A percentile compares a stretch with the other conserved stretches of the same genome.
Evolutionary conservation across 2,329 filamentous ascomycete genomes (phyloP).

Genomic region (Byssothecium circinans): DNA sequence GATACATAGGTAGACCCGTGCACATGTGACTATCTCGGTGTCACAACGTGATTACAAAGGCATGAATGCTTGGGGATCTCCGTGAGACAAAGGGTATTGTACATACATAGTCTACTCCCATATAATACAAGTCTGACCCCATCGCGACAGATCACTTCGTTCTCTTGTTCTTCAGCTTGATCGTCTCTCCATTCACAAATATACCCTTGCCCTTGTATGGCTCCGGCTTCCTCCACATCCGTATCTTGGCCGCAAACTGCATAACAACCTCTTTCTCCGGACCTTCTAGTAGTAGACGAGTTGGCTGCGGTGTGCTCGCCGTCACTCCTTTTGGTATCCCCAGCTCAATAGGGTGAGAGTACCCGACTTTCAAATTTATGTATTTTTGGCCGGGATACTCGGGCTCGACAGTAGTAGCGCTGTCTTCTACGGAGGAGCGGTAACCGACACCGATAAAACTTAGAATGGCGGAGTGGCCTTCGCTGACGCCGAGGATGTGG

Average conservation of each 20-base stretch:
- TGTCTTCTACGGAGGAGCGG: slow-evolving; percentile 81
- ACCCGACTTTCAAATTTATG: slow-evolving; percentile 91
- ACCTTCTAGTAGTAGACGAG: slow-evolving; percentile 86
- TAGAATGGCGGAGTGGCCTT: slow-evolving; percentile 92
- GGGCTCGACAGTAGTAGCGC: slow-evolving; percentile 65
- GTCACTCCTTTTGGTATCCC: slow-evolving; percentile 79
- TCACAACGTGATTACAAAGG: no score
- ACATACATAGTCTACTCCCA: slow-evolving; percentile 20
- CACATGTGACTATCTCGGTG: no score
- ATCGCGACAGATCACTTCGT: slow-evolving; percentile 46
- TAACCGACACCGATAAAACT: slow-evolving; percentile 95
- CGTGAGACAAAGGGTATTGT: not conserved
- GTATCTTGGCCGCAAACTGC: slow-evolving; percentile 86
- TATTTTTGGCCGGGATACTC: slow-evolving; percentile 83
- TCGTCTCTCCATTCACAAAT: slow-evolving; percentile 96
- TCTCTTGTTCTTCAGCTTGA: slow-evolving; percentile 93
- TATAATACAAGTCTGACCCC: slow-evolving; percentile 12
- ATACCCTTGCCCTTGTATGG: slow-evolving; percentile 99
- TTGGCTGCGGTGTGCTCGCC: slow-evolving; percentile 87
- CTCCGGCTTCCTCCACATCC: slow-evolving; percentile 86
- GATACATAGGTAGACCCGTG: no score
- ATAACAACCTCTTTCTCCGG: slow-evolving; percentile 83
- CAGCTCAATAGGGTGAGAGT: slow-evolving; percentile 92
- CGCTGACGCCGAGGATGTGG: slow-evolving; percentile 89
- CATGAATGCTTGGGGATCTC: no score